phyloP scores from a whole-genome alignment of 345 rosid genomes.

The Mallotus nudiflorus region DNA sequence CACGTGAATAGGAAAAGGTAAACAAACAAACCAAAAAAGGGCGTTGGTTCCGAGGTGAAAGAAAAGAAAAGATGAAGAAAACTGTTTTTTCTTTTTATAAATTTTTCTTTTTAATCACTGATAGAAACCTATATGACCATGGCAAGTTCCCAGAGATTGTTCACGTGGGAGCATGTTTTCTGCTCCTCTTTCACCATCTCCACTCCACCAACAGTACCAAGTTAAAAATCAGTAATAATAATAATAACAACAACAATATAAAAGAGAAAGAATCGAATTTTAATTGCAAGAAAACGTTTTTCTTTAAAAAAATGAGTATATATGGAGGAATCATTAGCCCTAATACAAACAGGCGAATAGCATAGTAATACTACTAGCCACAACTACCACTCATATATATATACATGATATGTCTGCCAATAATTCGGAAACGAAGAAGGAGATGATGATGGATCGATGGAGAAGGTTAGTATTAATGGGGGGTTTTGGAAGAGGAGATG shows the following conservation, averaged over 20 bases:
- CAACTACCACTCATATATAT: neutral
- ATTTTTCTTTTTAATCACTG: neutral
- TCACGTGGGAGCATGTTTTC: slow-evolving; percentile 39
- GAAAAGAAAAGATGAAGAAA: slow-evolving; percentile 10
- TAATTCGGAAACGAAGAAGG: neutral
- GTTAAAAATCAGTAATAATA: neutral
- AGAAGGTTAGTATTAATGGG: neutral
- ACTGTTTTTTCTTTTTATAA: neutral
- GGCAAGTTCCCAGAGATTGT: slow-evolving; percentile 37
- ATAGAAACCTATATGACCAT: slow-evolving; percentile 17
- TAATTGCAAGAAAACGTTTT: too few species aligned
- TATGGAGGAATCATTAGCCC: slow-evolving; percentile 3
- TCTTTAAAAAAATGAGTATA: too few species aligned
- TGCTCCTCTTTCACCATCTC: slow-evolving; percentile 19
- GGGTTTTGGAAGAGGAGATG: too few species aligned
- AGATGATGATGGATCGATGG: neutral
- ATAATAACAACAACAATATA: neutral
- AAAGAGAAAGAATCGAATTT: slow-evolving; percentile 8
- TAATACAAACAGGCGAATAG: neutral
- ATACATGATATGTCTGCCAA: too few species aligned
- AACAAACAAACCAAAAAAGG: slow-evolving; percentile 34
- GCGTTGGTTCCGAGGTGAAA: slow-evolving; percentile 60
- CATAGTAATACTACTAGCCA: neutral
- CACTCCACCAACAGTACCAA: too few species aligned
- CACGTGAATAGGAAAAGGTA: slow-evolving; percentile 58